Conservation (phyloP, 2,329 filamentous ascomycete species). For the Apiospora rasikravindrae region DNA sequence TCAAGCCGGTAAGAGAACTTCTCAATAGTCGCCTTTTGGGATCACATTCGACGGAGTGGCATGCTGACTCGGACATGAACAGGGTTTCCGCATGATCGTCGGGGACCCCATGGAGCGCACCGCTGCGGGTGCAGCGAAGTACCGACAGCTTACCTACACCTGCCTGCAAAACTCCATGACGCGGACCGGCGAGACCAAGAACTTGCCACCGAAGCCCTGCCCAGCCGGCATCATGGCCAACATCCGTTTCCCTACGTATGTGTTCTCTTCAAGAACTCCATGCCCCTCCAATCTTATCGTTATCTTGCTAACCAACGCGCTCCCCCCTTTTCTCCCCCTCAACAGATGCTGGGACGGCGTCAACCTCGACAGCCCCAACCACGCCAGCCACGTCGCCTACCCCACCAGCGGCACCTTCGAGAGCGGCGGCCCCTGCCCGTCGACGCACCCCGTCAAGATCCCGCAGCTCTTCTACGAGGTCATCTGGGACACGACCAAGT, state of each 20-base stretch:
- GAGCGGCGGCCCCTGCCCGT: slow-evolving; percentile 32
- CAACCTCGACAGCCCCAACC: slow-evolving; percentile 52
- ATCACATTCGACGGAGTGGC: neutral
- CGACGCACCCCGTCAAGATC: slow-evolving; percentile 38
- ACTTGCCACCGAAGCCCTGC: slow-evolving; percentile 44
- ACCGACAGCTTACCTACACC: slow-evolving; percentile 7
- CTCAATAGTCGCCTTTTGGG: slow-evolving; percentile 31
- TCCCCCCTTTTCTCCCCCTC: neutral
- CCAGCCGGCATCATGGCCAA: slow-evolving; percentile 46
- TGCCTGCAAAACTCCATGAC: slow-evolving; percentile 17
- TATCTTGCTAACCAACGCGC: slow-evolving; percentile 33
- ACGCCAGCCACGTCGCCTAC: slow-evolving; percentile 57
- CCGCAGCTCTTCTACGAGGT: slow-evolving; percentile 50
- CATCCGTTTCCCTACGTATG: slow-evolving; percentile 49
- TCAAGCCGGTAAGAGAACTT: slow-evolving; percentile 38
- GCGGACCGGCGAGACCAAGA: slow-evolving; percentile 40
- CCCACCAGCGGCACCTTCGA: slow-evolving; percentile 39
- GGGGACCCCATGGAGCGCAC: slow-evolving; percentile 35
- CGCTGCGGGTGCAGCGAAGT: slow-evolving; percentile 32
- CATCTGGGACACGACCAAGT: slow-evolving; percentile 44
- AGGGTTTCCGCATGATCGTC: slow-evolving; percentile 41
- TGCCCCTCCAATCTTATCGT: no score
- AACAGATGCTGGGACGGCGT: slow-evolving; percentile 58
- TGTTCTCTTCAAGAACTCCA: no score
- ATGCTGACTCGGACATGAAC: neutral